phyloP scores from a whole-genome alignment of 129 eudicot species.

The Cynara cardunculus region DNA sequence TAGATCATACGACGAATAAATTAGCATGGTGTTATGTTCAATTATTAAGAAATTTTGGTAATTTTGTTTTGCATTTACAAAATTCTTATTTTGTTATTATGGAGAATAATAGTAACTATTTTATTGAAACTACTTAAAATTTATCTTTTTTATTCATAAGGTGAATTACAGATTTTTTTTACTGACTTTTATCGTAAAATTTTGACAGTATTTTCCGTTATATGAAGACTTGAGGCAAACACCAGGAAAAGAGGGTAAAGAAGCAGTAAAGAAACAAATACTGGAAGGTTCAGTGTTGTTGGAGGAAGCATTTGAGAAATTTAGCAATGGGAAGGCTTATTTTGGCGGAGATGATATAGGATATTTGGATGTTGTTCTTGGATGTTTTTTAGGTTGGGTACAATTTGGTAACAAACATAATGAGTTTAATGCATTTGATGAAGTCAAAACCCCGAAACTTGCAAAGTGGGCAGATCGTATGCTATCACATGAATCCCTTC shows the following conservation, averaged over 20 bases:
- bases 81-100: neutral
- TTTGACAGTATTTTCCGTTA: constrained; percentile 16
- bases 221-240: constrained; percentile 6
- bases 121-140: neutral
- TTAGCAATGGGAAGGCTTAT: constrained; percentile 57
- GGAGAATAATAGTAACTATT: neutral
- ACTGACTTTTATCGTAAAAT: neutral
- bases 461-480: constrained; percentile 32
- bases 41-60: no score
- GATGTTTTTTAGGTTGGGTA: constrained; percentile 41
- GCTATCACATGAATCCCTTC: constrained; percentile 25
- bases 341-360: constrained; percentile 58
- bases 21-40: no score
- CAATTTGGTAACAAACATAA: constrained; percentile 23
- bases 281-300: constrained; percentile 21
- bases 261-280: constrained; percentile 20
- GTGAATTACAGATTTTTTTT: neutral
- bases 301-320: constrained; percentile 43
- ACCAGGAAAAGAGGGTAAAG: constrained; percentile 24
- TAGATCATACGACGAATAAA: no score
- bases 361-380: constrained; percentile 55
- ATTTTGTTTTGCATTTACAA: neutral
- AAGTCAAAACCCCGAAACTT: constrained; percentile 33
- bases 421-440: constrained; percentile 32
- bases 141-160: neutral